Percentiles rank a stretch among this genome's conserved stretches.
phyloP scores from a whole-genome alignment of 148 eudicot species.

The Oxyria digyna region DNA sequence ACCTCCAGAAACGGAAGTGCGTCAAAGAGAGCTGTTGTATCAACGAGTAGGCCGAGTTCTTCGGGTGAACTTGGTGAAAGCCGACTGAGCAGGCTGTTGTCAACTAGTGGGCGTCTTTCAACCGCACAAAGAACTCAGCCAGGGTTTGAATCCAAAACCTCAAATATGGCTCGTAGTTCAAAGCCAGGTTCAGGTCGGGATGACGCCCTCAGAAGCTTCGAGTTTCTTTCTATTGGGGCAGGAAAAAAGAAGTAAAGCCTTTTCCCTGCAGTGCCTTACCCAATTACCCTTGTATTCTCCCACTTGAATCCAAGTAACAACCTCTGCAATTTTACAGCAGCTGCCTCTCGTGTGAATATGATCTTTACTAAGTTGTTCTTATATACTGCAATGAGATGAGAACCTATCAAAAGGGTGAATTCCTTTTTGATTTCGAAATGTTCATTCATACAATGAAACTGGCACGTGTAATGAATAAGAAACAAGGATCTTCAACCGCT shows the following conservation, averaged over 20 bases:
- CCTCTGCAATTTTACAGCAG: neutral
- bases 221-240: constrained; percentile 71
- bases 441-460: neutral
- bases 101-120: constrained; percentile 53
- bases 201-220: constrained; percentile 83
- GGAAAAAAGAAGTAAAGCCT: constrained; percentile 56
- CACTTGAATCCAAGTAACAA: neutral
- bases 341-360: neutral
- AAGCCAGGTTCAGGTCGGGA: constrained; percentile 59
- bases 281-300: neutral
- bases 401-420: neutral
- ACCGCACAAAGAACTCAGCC: constrained; percentile 75
- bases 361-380: neutral
- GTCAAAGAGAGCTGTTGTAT: constrained; percentile 53
- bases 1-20: constrained; percentile 52
- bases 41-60: constrained; percentile 80
- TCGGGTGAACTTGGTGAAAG: constrained; percentile 66
- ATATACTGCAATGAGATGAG: constrained; percentile 2
- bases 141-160: constrained; percentile 69
- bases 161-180: constrained; percentile 57
- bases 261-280: neutral
- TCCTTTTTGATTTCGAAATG: neutral
- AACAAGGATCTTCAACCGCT: neutral
- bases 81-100: constrained; percentile 44
- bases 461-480: neutral